Conservation (phyloP, 768 basidiomycete species). For the Pisolithus albus region DNA sequence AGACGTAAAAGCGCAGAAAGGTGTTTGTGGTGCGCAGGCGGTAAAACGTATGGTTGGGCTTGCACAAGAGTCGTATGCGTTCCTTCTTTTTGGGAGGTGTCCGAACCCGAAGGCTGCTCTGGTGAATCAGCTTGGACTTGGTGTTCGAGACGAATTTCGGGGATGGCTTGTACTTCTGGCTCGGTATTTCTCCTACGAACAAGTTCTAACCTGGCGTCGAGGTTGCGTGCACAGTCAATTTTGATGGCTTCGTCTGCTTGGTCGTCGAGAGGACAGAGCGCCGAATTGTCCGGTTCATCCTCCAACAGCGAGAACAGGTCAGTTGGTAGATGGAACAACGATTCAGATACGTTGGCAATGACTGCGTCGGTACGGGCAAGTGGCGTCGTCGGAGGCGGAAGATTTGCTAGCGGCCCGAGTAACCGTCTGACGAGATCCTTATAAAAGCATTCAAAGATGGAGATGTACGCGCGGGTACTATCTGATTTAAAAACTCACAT, state of each 20-base stretch:
- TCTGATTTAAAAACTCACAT: conserved; percentile 40
- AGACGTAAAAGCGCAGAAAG: conserved; percentile 60
- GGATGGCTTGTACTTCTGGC: conserved; percentile 23
- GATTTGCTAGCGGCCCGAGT: conserved; percentile 43
- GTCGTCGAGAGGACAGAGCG: conserved; percentile 45
- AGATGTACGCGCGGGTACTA: background rate
- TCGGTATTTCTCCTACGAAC: conserved; percentile 32
- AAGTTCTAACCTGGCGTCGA: conserved; percentile 47
- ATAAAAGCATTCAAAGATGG: conserved; percentile 6
- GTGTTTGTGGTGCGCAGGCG: conserved; percentile 52
- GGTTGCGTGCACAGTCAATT: conserved; percentile 42
- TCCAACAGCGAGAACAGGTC: conserved; percentile 44
- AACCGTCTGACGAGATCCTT: conserved; percentile 67
- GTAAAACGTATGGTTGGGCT: conserved; percentile 38
- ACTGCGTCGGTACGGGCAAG: conserved; percentile 39
- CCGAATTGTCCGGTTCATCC: conserved; percentile 41
- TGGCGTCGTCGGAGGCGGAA: conserved; percentile 37
- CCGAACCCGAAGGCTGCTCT: background rate
- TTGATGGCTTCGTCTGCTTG: conserved; percentile 39
- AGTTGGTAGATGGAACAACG: conserved; percentile 49
- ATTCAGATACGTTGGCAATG: conserved; percentile 45
- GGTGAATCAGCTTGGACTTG: conserved; percentile 10
- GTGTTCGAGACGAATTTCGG: conserved; percentile 36
- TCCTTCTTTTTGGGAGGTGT: background rate
- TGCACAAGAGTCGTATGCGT: conserved; percentile 40